Conservation (phyloP, 2,329 filamentous ascomycete genomes). For the Alternaria consortialis region DNA sequence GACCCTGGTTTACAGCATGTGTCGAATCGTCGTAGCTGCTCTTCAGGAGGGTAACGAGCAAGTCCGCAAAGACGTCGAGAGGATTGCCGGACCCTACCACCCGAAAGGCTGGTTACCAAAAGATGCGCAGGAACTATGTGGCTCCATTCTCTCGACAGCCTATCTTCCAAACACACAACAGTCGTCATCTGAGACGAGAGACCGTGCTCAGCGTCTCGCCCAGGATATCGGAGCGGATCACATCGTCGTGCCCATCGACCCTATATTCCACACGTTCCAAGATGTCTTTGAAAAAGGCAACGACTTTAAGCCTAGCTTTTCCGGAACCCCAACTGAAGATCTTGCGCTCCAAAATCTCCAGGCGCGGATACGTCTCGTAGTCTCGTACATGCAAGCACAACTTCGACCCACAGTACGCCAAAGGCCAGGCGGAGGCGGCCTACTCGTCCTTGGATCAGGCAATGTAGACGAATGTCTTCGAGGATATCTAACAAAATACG, state of each 20-base stretch:
- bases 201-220: not conserved
- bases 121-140: conserved; percentile 68
- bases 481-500: conserved; percentile 75
- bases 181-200: conserved; percentile 39
- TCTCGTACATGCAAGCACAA: conserved; percentile 61
- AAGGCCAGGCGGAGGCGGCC: conserved; percentile 63
- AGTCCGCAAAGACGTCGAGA: conserved; percentile 63
- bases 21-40: conserved; percentile 63
- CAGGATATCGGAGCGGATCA: not conserved
- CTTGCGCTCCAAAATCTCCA: conserved; percentile 16
- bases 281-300: not conserved
- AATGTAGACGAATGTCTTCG: conserved; percentile 67
- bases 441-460: conserved; percentile 73
- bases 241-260: no score
- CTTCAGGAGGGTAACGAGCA: conserved; percentile 60
- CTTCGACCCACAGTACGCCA: conserved; percentile 68
- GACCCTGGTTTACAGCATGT: conserved; percentile 55
- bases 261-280: not conserved
- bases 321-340: no score
- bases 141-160: conserved; percentile 58
- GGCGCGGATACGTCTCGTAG: conserved; percentile 63
- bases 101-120: conserved; percentile 61
- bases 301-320: not conserved
- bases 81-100: conserved; percentile 61
- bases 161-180: conserved; percentile 60